Percentiles rank a stretch among this genome's conserved stretches.
Conservation (phyloP, 495 filamentous ascomycete species). For the Podospora pseudopauciseta region DNA sequence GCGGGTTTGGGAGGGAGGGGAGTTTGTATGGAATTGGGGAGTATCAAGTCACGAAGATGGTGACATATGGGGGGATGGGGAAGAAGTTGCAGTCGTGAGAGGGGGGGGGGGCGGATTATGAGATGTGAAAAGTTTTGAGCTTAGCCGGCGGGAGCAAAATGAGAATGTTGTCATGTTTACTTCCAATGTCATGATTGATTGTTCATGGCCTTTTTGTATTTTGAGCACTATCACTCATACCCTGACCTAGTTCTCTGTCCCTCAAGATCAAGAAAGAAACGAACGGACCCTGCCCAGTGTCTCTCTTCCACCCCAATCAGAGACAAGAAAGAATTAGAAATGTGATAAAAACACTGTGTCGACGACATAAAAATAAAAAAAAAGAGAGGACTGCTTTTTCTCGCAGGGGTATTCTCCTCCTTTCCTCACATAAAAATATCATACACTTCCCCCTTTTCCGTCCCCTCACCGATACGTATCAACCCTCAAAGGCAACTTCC, state of each 20-base stretch:
- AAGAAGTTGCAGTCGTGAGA: constrained; percentile 45
- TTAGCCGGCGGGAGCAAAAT: not conserved
- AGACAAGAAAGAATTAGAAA: not conserved
- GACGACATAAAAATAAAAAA: not conserved
- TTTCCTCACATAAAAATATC: not conserved
- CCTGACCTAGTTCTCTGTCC: not conserved
- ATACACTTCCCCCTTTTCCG: not conserved
- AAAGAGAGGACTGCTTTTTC: not conserved
- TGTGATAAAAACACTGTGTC: not conserved
- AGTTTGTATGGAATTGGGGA: constrained; percentile 89
- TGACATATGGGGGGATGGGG: constrained; percentile 77
- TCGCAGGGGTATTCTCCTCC: constrained; percentile 4
- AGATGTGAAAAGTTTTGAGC: not conserved
- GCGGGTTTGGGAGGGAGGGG: constrained; percentile 89
- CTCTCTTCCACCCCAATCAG: no score
- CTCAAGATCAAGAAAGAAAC: not conserved
- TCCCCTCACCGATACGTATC: constrained; percentile 3
- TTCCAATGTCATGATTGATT: not conserved
- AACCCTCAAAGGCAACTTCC: constrained; percentile 40
- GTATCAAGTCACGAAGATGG: constrained; percentile 82
- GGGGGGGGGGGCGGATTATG: not conserved
- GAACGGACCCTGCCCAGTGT: not conserved
- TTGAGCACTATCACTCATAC: not conserved
- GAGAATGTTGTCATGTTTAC: not conserved
- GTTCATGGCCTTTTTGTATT: not conserved